Percentiles rank a stretch among this genome's conserved stretches.
Conservation (phyloP, 805 yeast species). For the Kodamaea leandrae region DNA sequence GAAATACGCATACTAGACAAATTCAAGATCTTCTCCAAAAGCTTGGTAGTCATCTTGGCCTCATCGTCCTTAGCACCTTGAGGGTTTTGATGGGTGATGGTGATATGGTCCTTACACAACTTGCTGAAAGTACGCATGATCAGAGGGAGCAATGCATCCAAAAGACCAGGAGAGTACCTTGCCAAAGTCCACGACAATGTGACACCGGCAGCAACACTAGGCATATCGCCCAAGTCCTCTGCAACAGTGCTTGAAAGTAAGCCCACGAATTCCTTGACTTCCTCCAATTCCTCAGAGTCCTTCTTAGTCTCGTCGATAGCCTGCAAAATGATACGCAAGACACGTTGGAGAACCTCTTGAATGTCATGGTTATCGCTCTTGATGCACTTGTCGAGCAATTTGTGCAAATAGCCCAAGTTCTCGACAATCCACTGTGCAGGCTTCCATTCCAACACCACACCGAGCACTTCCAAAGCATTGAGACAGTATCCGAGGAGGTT, state of each 20-base stretch:
- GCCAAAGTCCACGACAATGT: slow-evolving; percentile 81
- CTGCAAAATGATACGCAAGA: slow-evolving; percentile 62
- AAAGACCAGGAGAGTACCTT: slow-evolving; percentile 64
- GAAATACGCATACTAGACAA: slow-evolving; percentile 80
- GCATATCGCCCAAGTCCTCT: slow-evolving; percentile 72
- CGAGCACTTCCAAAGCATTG: slow-evolving; percentile 87
- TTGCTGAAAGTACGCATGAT: slow-evolving; percentile 87
- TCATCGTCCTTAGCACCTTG: slow-evolving; percentile 47
- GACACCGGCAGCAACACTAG: slow-evolving; percentile 84
- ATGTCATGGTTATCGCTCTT: slow-evolving; percentile 81
- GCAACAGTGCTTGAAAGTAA: slow-evolving; percentile 66
- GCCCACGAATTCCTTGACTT: slow-evolving; percentile 57
- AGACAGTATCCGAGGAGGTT: slow-evolving; percentile 75
- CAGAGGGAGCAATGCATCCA: slow-evolving; percentile 72
- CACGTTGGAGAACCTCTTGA: slow-evolving; percentile 79
- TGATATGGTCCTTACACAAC: slow-evolving; percentile 81
- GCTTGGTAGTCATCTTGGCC: slow-evolving; percentile 72
- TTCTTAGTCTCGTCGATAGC: slow-evolving; percentile 53
- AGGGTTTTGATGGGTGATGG: slow-evolving; percentile 53
- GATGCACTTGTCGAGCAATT: slow-evolving; percentile 74
- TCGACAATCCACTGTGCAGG: slow-evolving; percentile 73
- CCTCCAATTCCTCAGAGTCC: slow-evolving; percentile 49
- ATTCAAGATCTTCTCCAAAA: slow-evolving; percentile 73
- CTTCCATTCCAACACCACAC: slow-evolving; percentile 79
- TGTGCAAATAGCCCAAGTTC: slow-evolving; percentile 66